Base-by-base conservation (phyloP, 345 rosid genomes). In the Corchorus olitorius region DNA sequence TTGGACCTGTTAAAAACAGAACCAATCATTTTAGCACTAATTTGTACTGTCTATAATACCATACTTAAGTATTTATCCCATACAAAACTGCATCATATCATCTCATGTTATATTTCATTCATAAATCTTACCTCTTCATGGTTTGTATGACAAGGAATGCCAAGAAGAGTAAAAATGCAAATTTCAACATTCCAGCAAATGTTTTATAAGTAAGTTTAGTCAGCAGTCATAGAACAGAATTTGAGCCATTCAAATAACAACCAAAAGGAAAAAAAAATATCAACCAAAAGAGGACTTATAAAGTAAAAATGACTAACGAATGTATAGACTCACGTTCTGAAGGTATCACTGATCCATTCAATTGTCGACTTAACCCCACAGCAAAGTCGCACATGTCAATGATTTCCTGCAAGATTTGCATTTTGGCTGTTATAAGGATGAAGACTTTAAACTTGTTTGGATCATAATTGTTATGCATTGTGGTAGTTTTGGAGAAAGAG, bases 351-450 rank as follows among this genome's bases (percentile, higher is more conserved):
- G 93, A 96, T 71, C 98, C 99, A 87, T 93, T 94, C 75, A 96
- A 93, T 83, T 96, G 99, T 65, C 98, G 81, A 83, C 99, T 96
- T 80, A 93, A 86, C 74, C 97, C 98, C 82, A 93, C 98, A 66
- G 94, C 84, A 82, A 92, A 96, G 83, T 96, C 98, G 81, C 99
- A 96, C 99, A 94, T 94, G 83, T 96, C 99, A 80, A 96, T 90
- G 4, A 96, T 84, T 89, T 94, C 99, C 99, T 93, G 93, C 85
- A 84, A 82, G 27, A 35, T 66, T 61, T 61, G 65, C 48, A 56
- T 63, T 53, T 54, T 41, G 39, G 48, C 15, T 11, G 8, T 76
- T 59, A 76, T 41, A 68, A 59, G 46, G 35, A n/a, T 41, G 46
- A 52, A 72, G n/a, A 13, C 6, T 13, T 15, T 22, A 3, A 27